A percentile compares a stretch with the other conserved stretches of the same genome.
Conservation (phyloP, 139 green algal genomes). For the Volvox africanus region DNA sequence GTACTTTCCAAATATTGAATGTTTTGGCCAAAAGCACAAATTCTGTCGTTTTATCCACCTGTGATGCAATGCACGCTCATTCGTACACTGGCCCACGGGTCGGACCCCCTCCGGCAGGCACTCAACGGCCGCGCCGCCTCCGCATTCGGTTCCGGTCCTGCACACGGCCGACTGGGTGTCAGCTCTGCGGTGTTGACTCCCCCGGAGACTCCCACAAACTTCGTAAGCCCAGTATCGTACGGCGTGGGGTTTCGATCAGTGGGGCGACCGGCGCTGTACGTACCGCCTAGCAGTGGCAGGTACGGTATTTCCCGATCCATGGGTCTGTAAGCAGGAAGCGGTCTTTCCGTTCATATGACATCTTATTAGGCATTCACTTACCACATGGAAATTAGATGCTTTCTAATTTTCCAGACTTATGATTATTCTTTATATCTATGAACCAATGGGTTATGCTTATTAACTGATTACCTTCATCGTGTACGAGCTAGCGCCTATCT, state of each 20-base stretch:
- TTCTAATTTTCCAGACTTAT: no score
- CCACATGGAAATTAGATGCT: no score
- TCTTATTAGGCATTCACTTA: no score
- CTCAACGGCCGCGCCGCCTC: neutral
- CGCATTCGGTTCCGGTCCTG: neutral
- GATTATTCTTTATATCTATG: no score
- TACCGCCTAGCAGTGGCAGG: slow-evolving; percentile 31
- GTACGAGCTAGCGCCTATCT: no score
- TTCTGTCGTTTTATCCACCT: no score
- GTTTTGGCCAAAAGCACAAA: no score
- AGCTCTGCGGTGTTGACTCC: neutral
- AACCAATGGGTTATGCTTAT: no score
- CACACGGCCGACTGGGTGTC: neutral
- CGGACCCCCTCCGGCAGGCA: neutral
- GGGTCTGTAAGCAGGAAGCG: neutral
- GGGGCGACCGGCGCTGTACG: neutral
- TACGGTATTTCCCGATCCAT: neutral
- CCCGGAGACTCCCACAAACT: slow-evolving; percentile 7
- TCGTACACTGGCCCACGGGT: neutral
- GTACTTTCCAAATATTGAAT: no score
- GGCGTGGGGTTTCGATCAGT: neutral
- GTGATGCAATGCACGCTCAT: neutral
- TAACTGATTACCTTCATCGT: no score
- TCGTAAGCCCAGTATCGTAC: neutral
- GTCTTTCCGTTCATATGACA: neutral